These are phyloP conservation scores for Bigelowiella natans DNA, from an alignment of 78 protist species.

Conservation along the genomic window DNA sequence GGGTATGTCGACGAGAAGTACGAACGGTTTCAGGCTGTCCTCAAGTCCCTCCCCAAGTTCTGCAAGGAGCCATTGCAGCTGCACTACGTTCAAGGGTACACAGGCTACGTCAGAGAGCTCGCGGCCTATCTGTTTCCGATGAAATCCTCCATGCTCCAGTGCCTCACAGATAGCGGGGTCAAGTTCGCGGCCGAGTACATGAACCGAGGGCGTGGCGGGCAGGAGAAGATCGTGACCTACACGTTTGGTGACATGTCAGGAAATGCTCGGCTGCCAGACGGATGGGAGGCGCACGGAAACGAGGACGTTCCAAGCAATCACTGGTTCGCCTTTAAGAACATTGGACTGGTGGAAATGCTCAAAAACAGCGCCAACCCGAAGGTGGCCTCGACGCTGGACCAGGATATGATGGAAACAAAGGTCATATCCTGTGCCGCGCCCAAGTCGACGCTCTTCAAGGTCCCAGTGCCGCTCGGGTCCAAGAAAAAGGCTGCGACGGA, in stretches of 20 bases:
- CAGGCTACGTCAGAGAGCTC: background rate
- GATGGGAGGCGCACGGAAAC: background rate
- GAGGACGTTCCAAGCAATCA: background rate
- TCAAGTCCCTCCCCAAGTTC: background rate
- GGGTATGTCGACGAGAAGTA: background rate
- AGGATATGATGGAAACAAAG: background rate
- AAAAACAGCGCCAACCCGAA: background rate
- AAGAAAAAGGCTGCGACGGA: background rate
- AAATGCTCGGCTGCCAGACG: background rate
- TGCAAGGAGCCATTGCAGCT: background rate
- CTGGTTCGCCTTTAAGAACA: background rate
- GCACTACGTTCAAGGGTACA: background rate
- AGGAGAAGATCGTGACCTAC: background rate
- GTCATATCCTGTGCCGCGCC: background rate
- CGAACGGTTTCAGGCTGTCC: background rate
- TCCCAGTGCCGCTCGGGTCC: background rate
- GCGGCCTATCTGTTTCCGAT: background rate
- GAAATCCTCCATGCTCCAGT: background rate
- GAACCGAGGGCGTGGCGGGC: background rate
- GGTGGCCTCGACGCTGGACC: background rate
- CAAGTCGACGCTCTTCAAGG: background rate
- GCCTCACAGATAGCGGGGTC: background rate
- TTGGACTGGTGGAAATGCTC: background rate
- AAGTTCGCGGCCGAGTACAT: background rate
- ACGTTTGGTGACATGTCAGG: background rate